Base-by-base conservation (phyloP, 2,329 filamentous ascomycete species). In the Plenodomus tracheiphilus region DNA sequence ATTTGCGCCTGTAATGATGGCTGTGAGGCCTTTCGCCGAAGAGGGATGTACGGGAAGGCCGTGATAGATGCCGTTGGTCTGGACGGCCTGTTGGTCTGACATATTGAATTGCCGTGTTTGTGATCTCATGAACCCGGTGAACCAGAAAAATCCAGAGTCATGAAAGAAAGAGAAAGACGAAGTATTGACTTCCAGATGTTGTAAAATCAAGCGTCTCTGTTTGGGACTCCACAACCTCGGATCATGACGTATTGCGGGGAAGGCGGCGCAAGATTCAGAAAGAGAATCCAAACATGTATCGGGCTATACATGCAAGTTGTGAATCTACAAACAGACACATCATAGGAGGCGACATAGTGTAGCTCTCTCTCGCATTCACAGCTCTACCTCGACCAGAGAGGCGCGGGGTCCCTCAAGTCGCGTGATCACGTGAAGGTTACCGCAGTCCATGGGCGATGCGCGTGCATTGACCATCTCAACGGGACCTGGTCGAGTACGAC, bases 1-100 rank as follows among this genome's bases (percentile, higher is more conserved):
- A 71, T 81, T 82, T 43, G 79, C 77, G 5, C 80, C 80, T 0
- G 78, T 80, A 32, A 82, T 73, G 38, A 82, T 77, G 2, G 79
- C 80, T 0, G 77, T 80, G 19, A 81, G 70, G 17, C 68, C 71
- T 51, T 75, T 74, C 45, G 75, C 56, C 0, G 70, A 65, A 3
- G 60, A 39, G n/a, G 75, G 67, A 50, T 75, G 80, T 11, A 73
- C 72, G 0, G 79, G 79, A 0, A 82, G 71, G 47, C 75, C 78
- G 58, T 78, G 76, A 59, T 75, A 81, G 50, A 82, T 81, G 53
- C 76, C 77, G 51, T 63, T 56, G 37, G 54, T 53, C 21, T 69
- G 58, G 25, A 68, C 60, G 2, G 39, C 42, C 41, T 65, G 61
- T 36, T 66, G 59, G 9, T 56, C 54, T 5, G 58, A 58, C 61